A percentile compares a stretch with the other conserved stretches of the same genome.
Conservation (phyloP, 352 stramenopile genomes). For the Pythium rhizo-oryzae region DNA sequence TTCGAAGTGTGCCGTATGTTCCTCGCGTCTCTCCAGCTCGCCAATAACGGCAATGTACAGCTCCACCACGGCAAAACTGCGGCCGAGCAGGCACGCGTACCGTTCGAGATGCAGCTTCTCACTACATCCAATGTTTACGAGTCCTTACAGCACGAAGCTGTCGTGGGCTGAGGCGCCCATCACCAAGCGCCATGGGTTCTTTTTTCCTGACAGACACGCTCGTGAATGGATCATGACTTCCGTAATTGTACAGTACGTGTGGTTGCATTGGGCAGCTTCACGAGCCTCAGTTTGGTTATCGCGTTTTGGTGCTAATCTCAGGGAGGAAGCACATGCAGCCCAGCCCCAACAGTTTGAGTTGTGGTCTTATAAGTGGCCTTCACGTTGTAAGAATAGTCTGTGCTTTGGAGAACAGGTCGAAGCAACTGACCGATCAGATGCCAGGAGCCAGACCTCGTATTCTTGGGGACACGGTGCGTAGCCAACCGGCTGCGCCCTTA, state of each 20-base stretch:
- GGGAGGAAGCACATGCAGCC: too few species aligned
- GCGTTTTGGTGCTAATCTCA: background rate
- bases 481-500: background rate
- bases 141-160: constrained; percentile 37
- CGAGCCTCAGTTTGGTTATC: too few species aligned
- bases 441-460: background rate
- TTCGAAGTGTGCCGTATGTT: constrained; percentile 92
- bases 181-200: background rate
- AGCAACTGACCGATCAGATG: constrained; percentile 12
- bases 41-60: constrained; percentile 89
- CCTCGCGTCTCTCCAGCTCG: constrained; percentile 90
- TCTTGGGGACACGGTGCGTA: constrained; percentile 3
- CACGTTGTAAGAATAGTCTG: constrained; percentile 6
- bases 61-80: constrained; percentile 74
- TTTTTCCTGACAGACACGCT: background rate
- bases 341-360: too few species aligned
- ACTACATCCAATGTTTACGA: constrained; percentile 64
- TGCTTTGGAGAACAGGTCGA: background rate
- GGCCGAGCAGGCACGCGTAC: constrained; percentile 53
- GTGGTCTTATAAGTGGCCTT: background rate
- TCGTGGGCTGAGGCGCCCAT: background rate
- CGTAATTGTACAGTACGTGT: background rate
- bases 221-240: background rate
- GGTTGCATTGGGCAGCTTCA: background rate
- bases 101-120: constrained; percentile 75